Conservation (phyloP, 202 grass and related monocot genomes). For the Schoenoplectus tabernaemontani region DNA sequence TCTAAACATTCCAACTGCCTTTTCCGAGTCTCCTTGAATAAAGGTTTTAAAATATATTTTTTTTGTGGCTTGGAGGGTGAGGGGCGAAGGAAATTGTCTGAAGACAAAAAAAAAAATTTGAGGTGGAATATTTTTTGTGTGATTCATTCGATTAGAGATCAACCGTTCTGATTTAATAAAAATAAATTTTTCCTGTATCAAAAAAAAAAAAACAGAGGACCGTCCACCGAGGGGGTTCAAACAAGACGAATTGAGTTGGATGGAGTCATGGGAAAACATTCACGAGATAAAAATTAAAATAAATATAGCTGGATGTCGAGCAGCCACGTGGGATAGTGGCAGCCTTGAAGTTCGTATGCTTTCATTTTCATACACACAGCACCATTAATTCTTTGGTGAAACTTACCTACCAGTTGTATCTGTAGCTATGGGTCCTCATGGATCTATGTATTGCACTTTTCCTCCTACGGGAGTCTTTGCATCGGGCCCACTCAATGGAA, state of each 20-base stretch:
- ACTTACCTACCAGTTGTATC: neutral
- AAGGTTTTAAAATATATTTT: no score
- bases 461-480: neutral
- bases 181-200: no score
- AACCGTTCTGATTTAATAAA: no score
- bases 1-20: no score
- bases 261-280: neutral
- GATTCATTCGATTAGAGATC: no score
- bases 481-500: constrained; percentile 5
- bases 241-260: neutral
- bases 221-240: neutral
- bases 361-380: neutral
- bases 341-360: neutral
- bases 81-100: no score
- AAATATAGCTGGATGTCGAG: neutral
- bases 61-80: no score
- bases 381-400: neutral
- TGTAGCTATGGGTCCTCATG: neutral
- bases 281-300: neutral
- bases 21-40: no score
- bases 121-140: no score
- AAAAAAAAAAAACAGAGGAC: neutral
- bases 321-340: neutral
- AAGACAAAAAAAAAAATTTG: no score
- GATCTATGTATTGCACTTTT: constrained; percentile 17